Percentiles rank a stretch among this genome's conserved stretches.
These are phyloP conservation scores for Jackrogersella minutella DNA, from an alignment of 495 filamentous ascomycete species.

Conservation along the genomic window DNA sequence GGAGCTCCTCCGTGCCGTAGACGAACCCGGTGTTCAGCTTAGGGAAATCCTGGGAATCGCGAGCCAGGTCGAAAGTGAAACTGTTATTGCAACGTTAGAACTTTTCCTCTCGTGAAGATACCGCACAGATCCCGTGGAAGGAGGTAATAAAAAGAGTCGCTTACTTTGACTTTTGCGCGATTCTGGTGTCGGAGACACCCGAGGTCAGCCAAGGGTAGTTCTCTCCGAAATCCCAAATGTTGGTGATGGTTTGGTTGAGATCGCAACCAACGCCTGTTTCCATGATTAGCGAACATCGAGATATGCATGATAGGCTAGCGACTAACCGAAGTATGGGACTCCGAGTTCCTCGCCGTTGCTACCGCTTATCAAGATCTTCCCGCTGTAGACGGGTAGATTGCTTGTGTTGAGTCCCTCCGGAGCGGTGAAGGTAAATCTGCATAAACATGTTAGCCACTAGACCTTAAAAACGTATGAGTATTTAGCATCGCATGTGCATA, in stretches of 20 bases:
- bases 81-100: conserved; percentile 2
- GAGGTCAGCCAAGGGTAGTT: conserved; percentile 23
- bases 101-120: no score
- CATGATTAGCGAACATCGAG: conserved; percentile 16
- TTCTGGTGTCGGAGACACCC: conserved; percentile 18
- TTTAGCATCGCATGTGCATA: background rate
- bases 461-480: no score
- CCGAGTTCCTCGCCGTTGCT: conserved; percentile 45
- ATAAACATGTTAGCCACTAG: no score
- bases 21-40: conserved; percentile 29
- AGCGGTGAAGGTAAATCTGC: conserved; percentile 14
- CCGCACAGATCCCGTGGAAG: background rate
- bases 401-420: conserved; percentile 20
- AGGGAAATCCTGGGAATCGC: conserved; percentile 28
- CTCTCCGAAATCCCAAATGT: conserved; percentile 13
- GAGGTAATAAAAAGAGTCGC: background rate
- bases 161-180: conserved; percentile 28
- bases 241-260: conserved; percentile 24
- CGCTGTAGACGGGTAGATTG: conserved; percentile 46
- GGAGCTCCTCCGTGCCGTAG: conserved; percentile 45
- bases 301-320: background rate
- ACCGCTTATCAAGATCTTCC: conserved; percentile 43
- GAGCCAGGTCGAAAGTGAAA: conserved; percentile 41
- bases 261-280: conserved; percentile 24
- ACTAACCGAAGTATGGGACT: conserved; percentile 45